Base-by-base conservation (phyloP, 345 rosid genomes). In the Dipteronia sinensis region DNA sequence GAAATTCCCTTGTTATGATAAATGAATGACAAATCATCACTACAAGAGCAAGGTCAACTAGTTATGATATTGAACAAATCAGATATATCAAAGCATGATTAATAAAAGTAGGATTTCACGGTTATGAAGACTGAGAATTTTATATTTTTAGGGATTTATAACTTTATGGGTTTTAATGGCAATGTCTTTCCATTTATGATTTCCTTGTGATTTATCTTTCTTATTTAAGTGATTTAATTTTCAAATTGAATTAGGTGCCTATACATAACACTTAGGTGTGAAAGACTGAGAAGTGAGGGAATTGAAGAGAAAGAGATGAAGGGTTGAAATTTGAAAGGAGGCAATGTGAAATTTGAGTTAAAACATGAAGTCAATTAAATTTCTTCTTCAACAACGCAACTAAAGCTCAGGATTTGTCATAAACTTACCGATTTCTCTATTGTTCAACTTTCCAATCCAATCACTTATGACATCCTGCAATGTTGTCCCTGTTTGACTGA, bases 391-490 rank as follows among this genome's bases (percentile, higher is more conserved):
- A 44, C 49, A 76, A 70, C 23, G 38, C n/a, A 65, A 53, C 53
- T 56, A 42, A 67, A 65, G 27, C 16, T 17, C 68, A 46, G 38
- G 27, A 59, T 40, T 53, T 17, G 72, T 38, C 27, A 74, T 42
- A 23, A 63, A 80, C 87, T 23, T 82, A 95, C 98, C 99, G 34
- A 95, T 89, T 89, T 89, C 91, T 82, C 90, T 80, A 42, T 87
- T 83, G 87, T 86, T 81, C 71, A 95, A 86, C 86, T 83, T 92
- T 47, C 67, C 77, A 65, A 89, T 73, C 93, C 90, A 93, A 27
- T 93, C 97, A 65, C 90, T 87, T 59, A 89, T 77, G 70, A 95
- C 88, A 69, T 88, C 92, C 78, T 88, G 90, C 73, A 93, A 79
- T 12, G 93, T 85, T 80, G 80, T 88, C 22, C 95, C 97, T 78